These are phyloP conservation scores for Trichoderma arundinaceum DNA, from an alignment of 2,329 filamentous ascomycete genomes.

Conservation along the genomic window DNA sequence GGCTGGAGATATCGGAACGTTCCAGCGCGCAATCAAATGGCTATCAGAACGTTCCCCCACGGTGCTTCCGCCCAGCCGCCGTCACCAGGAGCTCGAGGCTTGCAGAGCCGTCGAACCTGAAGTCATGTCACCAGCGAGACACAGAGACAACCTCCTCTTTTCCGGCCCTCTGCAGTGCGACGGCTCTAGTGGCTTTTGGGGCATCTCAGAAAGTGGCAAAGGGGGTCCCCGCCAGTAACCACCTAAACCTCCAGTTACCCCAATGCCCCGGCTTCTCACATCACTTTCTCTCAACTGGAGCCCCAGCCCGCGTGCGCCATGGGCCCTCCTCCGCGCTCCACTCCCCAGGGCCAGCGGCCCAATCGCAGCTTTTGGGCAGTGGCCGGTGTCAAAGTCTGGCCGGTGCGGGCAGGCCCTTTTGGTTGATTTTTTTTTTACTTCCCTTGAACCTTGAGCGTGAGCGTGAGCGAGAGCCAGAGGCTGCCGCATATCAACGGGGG, in stretches of 20 bases:
- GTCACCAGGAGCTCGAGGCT: not conserved
- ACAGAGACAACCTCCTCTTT: conserved; percentile 15
- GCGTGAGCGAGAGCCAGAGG: not conserved
- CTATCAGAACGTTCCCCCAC: not conserved
- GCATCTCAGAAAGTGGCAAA: not conserved
- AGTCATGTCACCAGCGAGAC: conserved; percentile 11
- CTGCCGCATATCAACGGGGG: not conserved
- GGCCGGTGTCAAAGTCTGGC: conserved; percentile 15
- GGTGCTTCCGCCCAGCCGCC: too few species aligned
- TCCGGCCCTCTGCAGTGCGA: conserved; percentile 22
- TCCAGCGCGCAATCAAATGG: conserved; percentile 1
- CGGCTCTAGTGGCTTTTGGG: conserved; percentile 25
- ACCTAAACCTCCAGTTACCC: conserved; percentile 13
- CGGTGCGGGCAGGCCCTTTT: conserved; percentile 15
- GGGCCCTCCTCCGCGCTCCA: not conserved
- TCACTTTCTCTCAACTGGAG: not conserved
- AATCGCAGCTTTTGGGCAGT: conserved; percentile 6
- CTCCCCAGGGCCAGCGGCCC: not conserved
- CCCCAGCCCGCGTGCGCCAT: conserved; percentile 13
- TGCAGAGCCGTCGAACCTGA: not conserved
- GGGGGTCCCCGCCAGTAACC: not conserved
- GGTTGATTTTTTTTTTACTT: not conserved
- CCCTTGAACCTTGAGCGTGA: not conserved
- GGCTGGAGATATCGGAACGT: conserved; percentile 19
- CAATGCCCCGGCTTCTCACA: conserved; percentile 22